Evolutionary conservation across 345 rosid species (phyloP).

Genomic region (Populus euphratica): DNA sequence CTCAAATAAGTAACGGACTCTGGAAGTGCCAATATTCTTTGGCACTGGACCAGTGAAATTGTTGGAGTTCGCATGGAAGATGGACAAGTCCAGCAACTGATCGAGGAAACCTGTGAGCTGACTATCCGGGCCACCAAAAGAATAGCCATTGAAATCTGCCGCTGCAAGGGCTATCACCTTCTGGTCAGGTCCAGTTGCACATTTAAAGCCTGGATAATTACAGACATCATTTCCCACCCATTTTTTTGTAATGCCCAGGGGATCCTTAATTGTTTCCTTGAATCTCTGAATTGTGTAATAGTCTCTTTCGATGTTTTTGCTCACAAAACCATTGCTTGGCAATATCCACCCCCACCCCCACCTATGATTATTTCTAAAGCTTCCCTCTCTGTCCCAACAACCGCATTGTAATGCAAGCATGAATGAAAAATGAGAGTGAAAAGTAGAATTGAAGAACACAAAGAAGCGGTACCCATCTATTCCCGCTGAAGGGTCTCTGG

Average conservation of each 20-base stretch:
- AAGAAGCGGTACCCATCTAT: constrained; percentile 18
- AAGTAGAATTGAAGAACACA: background rate
- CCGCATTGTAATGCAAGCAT: background rate
- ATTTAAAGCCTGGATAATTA: constrained; percentile 35
- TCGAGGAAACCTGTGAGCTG: constrained; percentile 26
- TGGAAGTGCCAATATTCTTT: background rate
- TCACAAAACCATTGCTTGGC: background rate
- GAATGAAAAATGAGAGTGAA: constrained; percentile 7
- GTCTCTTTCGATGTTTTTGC: background rate
- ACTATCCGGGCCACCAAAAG: constrained; percentile 16
- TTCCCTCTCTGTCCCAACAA: constrained; percentile 11
- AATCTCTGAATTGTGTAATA: constrained; percentile 24
- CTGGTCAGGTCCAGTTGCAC: constrained; percentile 25
- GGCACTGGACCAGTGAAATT: constrained; percentile 32
- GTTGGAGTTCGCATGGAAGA: constrained; percentile 56
- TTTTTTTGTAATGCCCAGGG: background rate
- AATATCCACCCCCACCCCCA: constrained; percentile 4
- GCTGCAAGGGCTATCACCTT: constrained; percentile 25
- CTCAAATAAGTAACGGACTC: constrained; percentile 38
- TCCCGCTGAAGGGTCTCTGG: background rate
- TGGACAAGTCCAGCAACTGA: constrained; percentile 33
- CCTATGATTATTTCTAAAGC: constrained; percentile 27
- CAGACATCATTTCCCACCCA: constrained; percentile 34
- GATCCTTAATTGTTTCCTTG: constrained; percentile 8
- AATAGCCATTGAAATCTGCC: constrained; percentile 41